Evolutionary conservation across 768 basidiomycete species (phyloP).

Genomic region (Russula sp.): DNA sequence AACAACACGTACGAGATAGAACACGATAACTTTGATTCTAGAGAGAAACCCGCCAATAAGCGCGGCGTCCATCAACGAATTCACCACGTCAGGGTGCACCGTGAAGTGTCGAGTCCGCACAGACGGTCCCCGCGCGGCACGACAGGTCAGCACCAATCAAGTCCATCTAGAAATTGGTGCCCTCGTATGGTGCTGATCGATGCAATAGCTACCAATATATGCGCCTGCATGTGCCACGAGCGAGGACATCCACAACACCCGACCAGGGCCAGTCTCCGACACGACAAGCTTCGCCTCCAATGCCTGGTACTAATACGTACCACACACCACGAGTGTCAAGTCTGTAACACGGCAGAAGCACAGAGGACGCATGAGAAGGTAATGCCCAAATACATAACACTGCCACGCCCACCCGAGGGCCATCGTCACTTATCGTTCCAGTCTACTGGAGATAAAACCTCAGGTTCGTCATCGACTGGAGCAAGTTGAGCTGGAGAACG

Average conservation of each 20-base stretch:
- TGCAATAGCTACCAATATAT: constrained; percentile 66
- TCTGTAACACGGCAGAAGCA: background rate
- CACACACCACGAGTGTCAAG: background rate
- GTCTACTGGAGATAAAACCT: constrained; percentile 47
- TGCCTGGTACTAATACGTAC: constrained; percentile 46
- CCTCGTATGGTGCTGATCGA: constrained; percentile 58
- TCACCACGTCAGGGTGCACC: constrained; percentile 62
- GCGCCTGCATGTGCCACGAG: constrained; percentile 47
- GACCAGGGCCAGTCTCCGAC: constrained; percentile 38
- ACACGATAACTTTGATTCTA: constrained; percentile 42
- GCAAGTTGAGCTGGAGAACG: constrained; percentile 26
- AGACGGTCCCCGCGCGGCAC: constrained; percentile 29
- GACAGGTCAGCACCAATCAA: constrained; percentile 54
- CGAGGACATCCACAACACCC: constrained; percentile 78
- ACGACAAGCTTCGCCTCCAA: constrained; percentile 47
- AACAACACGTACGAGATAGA: constrained; percentile 52
- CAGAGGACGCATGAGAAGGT: constrained; percentile 50
- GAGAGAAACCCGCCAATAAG: constrained; percentile 41
- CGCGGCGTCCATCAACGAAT: constrained; percentile 50
- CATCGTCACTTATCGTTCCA: constrained; percentile 58
- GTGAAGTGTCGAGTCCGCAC: constrained; percentile 46
- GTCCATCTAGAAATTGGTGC: constrained; percentile 72
- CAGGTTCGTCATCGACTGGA: constrained; percentile 47
- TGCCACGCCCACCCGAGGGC: constrained; percentile 78
- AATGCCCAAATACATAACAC: constrained; percentile 79